These are phyloP conservation scores for Hymenotorrendiella dingleyae DNA, from an alignment of 2,329 filamentous ascomycete species.

Conservation along the genomic window DNA sequence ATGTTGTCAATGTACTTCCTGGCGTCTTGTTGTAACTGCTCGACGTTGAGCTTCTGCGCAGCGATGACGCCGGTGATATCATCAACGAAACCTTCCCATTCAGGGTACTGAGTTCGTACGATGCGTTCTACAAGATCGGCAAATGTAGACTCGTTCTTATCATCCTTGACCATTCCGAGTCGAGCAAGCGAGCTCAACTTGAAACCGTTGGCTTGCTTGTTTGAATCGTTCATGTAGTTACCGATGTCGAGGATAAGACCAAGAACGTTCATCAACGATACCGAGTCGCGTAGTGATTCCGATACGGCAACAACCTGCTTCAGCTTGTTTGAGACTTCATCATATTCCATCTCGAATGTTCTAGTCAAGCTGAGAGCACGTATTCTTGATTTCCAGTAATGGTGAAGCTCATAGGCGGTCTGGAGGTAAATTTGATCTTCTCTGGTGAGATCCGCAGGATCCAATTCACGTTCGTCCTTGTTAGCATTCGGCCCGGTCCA, in stretches of 20 bases:
- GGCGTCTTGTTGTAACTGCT: slow-evolving; percentile 81
- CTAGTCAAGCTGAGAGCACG: slow-evolving; percentile 79
- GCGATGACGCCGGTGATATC: slow-evolving; percentile 77
- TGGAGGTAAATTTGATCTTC: slow-evolving; percentile 94
- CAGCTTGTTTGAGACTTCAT: slow-evolving; percentile 81
- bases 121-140: slow-evolving; percentile 95
- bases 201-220: slow-evolving; percentile 97
- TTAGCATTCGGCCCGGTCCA: slow-evolving; percentile 86
- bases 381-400: slow-evolving; percentile 99
- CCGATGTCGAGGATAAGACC: slow-evolving; percentile 95
- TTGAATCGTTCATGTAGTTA: slow-evolving; percentile 99
- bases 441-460: slow-evolving; percentile 80
- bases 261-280: slow-evolving; percentile 91
- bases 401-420: slow-evolving; percentile 89
- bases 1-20: slow-evolving; percentile 93
- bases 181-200: slow-evolving; percentile 92
- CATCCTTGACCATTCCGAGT: slow-evolving; percentile 96
- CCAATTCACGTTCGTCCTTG: slow-evolving; percentile 72
- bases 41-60: slow-evolving; percentile 88
- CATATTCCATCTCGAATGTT: slow-evolving; percentile 82
- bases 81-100: slow-evolving; percentile 84
- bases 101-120: slow-evolving; percentile 90
- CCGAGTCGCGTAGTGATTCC: slow-evolving; percentile 84
- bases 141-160: slow-evolving; percentile 96
- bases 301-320: slow-evolving; percentile 81